Evolutionary conservation across 495 filamentous ascomycete genomes (phyloP).

Genomic region (Trichocladium uniseriatum): DNA sequence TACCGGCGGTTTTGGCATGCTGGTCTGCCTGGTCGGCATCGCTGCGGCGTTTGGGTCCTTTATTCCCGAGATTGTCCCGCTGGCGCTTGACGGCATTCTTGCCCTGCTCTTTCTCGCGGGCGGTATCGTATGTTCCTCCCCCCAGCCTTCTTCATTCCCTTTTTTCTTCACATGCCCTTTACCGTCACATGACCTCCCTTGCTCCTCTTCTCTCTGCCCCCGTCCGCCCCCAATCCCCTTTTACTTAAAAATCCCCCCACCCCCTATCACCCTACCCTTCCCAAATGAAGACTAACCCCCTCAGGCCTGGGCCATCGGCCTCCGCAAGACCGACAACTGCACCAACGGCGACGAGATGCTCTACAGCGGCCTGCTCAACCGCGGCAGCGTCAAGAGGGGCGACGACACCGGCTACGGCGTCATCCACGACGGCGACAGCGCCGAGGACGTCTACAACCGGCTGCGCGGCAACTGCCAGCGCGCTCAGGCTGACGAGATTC

Average conservation of each 20-base stretch:
- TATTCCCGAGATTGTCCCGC: conserved; percentile 30
- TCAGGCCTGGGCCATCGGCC: conserved; percentile 39
- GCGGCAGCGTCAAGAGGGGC: conserved; percentile 19
- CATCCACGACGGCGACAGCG: background rate
- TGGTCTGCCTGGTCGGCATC: conserved; percentile 34
- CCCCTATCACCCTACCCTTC: background rate
- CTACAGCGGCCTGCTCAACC: conserved; percentile 28
- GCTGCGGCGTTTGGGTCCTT: conserved; percentile 30
- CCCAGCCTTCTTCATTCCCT: background rate
- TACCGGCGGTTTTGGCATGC: conserved; percentile 40
- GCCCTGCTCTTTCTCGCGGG: conserved; percentile 41
- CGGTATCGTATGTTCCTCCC: conserved; percentile 41
- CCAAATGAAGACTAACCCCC: background rate
- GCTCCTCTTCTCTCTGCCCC: too few relatives aligned
- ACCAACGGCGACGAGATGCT: conserved; percentile 10
- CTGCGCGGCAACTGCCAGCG: conserved; percentile 25
- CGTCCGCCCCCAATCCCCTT: too few relatives aligned
- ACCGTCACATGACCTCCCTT: too few relatives aligned
- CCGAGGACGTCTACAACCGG: background rate
- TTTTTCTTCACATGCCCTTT: background rate
- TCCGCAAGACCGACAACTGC: conserved; percentile 31
- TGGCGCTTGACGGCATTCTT: conserved; percentile 37
- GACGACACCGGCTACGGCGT: conserved; percentile 14
- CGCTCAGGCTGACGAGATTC: conserved; percentile 26
- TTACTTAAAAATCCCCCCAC: too few relatives aligned